These are phyloP conservation scores for Lichenothelia convexa DNA, from an alignment of 495 filamentous ascomycete genomes.

Conservation along the genomic window DNA sequence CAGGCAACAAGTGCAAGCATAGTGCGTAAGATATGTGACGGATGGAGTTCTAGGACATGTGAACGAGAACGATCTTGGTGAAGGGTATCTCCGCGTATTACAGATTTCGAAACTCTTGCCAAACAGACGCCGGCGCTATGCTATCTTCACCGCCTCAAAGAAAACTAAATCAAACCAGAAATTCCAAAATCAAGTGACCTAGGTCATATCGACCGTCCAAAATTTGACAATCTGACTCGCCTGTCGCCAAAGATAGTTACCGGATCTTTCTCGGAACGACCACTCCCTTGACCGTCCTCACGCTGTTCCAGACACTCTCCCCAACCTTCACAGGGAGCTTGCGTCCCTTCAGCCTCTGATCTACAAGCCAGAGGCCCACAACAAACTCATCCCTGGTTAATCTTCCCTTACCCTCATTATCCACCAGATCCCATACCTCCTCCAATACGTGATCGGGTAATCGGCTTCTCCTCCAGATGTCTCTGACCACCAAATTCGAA, in stretches of 20 bases:
- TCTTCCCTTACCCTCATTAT: conserved; percentile 37
- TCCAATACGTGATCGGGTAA: conserved; percentile 49
- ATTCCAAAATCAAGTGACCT: too few species aligned
- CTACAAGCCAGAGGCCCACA: conserved; percentile 88
- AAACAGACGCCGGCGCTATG: too few species aligned
- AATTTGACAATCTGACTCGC: too few species aligned
- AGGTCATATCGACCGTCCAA: too few species aligned
- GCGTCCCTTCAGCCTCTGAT: conserved; percentile 70
- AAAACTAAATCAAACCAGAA: too few species aligned
- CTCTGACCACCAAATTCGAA: conserved; percentile 59
- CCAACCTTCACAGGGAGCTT: conserved; percentile 67
- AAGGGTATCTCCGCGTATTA: too few species aligned
- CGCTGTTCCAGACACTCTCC: conserved; percentile 77
- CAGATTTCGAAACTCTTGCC: too few species aligned
- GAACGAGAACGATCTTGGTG: background rate
- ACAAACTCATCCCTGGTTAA: conserved; percentile 73
- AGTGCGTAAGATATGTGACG: too few species aligned
- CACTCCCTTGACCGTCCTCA: conserved; percentile 38
- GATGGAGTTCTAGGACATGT: background rate
- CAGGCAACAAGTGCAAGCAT: background rate
- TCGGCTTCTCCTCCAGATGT: conserved; percentile 69
- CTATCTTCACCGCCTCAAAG: too few species aligned
- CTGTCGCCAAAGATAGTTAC: too few species aligned
- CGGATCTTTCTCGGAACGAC: background rate
- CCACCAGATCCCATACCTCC: conserved; percentile 75